phyloP scores from a whole-genome alignment of 2,329 filamentous ascomycete species.

The Botrytis galanthina region DNA sequence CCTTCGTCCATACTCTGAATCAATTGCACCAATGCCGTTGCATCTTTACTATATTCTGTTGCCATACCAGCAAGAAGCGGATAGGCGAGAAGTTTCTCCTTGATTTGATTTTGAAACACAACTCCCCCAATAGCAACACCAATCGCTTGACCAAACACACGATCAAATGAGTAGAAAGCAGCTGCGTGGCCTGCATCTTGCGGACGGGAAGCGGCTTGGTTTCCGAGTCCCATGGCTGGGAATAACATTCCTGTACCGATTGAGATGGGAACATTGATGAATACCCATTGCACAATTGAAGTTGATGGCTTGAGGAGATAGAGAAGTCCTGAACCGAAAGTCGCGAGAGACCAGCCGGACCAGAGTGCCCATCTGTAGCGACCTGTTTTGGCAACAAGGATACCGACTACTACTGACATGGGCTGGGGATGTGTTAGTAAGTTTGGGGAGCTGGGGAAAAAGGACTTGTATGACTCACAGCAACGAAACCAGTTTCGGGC shows the following conservation, averaged over 20 bases:
- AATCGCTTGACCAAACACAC: conserved; percentile 62
- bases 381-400: conserved; percentile 54
- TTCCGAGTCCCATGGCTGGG: conserved; percentile 59
- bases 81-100: conserved; percentile 31
- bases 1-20: conserved; percentile 37
- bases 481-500: conserved; percentile 61
- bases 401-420: conserved; percentile 54
- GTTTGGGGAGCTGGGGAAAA: conserved; percentile 38
- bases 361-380: conserved; percentile 55
- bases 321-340: conserved; percentile 56
- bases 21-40: conserved; percentile 33
- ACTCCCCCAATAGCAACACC: conserved; percentile 67
- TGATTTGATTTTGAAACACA: conserved; percentile 63
- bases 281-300: conserved; percentile 54
- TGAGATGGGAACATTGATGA: conserved; percentile 59
- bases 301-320: conserved; percentile 50
- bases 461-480: conserved; percentile 39
- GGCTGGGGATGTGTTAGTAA: conserved; percentile 50
- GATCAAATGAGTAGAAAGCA: conserved; percentile 66
- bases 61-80: conserved; percentile 31
- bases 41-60: conserved; percentile 34
- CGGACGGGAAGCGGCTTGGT: conserved; percentile 59
- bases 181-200: conserved; percentile 59
- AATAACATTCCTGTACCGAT: conserved; percentile 64
- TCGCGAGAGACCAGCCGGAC: conserved; percentile 59